Conservation (phyloP, 176 grass and related monocot genomes). For the Alloteropsis semialata region DNA sequence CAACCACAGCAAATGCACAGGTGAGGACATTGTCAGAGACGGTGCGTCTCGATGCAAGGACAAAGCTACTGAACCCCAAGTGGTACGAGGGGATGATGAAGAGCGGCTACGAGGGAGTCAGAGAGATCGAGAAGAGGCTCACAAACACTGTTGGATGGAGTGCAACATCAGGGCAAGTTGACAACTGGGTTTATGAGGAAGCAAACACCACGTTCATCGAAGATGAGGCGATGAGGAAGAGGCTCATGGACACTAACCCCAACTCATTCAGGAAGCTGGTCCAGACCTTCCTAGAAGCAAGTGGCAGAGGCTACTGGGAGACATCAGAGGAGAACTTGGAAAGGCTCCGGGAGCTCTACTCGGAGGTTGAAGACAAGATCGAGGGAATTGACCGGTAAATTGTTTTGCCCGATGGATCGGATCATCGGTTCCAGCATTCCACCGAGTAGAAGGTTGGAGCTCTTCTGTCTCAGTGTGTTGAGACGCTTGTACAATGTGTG, state of each 20-base stretch:
- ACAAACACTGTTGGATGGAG: constrained; percentile 99
- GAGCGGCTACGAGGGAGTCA: constrained; percentile 88
- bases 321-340: constrained; percentile 96
- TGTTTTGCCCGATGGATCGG: background rate
- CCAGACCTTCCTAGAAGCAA: constrained; percentile 96
- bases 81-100: constrained; percentile 99
- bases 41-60: constrained; percentile 83
- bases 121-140: constrained; percentile 96
- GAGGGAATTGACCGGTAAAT: constrained; percentile 90
- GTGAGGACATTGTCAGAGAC: constrained; percentile 91
- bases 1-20: constrained; percentile 96
- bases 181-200: constrained; percentile 99
- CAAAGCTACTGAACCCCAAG: constrained; percentile 96
- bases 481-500: constrained; percentile 40
- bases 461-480: constrained; percentile 27
- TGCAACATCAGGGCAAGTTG: constrained; percentile 92
- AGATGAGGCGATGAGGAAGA: constrained; percentile 86
- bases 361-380: constrained; percentile 98
- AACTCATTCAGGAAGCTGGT: constrained; percentile 95
- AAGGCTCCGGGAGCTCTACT: constrained; percentile 74
- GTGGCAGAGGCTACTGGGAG: constrained; percentile 97
- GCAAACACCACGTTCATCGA: constrained; percentile 90
- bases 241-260: constrained; percentile 90
- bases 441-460: background rate
- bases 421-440: constrained; percentile 27